Conservation (phyloP, 1,139 yeast genomes). For the Kazachstania sp. region DNA sequence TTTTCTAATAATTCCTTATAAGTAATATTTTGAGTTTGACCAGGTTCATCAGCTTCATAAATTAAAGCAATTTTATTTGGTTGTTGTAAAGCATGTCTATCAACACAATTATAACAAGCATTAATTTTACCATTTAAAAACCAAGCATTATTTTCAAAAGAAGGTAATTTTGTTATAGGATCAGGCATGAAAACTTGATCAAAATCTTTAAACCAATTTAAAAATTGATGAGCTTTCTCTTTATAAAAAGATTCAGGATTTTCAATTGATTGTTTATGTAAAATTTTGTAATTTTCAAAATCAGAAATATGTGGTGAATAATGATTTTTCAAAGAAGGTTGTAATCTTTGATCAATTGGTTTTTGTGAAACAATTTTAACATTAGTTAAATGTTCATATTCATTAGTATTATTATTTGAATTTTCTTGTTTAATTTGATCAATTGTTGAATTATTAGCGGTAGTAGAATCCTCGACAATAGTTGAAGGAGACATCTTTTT, state of each 20-base stretch:
- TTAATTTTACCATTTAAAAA: constrained; percentile 69
- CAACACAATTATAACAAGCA: constrained; percentile 71
- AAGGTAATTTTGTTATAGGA: constrained; percentile 36
- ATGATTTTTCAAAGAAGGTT: constrained; percentile 27
- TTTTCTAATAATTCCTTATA: constrained; percentile 65
- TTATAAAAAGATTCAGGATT: constrained; percentile 62
- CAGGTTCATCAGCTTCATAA: constrained; percentile 73
- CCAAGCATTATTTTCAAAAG: constrained; percentile 66
- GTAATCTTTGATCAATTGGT: constrained; percentile 26
- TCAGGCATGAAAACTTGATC: constrained; percentile 50
- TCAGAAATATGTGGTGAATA: constrained; percentile 27
- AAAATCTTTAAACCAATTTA: constrained; percentile 60
- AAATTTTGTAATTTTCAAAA: constrained; percentile 46
- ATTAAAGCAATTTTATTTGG: constrained; percentile 71
- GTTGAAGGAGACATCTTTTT: constrained; percentile 1
- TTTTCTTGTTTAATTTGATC: constrained; percentile 7
- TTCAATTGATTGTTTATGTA: constrained; percentile 61
- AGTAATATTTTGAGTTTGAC: constrained; percentile 53
- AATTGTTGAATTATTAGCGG: background rate
- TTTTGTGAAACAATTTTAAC: constrained; percentile 21
- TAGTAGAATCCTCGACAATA: background rate
- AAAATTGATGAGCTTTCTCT: constrained; percentile 45
- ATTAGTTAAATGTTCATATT: constrained; percentile 19
- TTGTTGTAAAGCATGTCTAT: constrained; percentile 64
- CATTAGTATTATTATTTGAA: background rate